Percentiles rank a stretch among this genome's conserved stretches.
phyloP scores from a whole-genome alignment of 2,329 filamentous ascomycete species.

The Paecilomyces dactylethromorphus region DNA sequence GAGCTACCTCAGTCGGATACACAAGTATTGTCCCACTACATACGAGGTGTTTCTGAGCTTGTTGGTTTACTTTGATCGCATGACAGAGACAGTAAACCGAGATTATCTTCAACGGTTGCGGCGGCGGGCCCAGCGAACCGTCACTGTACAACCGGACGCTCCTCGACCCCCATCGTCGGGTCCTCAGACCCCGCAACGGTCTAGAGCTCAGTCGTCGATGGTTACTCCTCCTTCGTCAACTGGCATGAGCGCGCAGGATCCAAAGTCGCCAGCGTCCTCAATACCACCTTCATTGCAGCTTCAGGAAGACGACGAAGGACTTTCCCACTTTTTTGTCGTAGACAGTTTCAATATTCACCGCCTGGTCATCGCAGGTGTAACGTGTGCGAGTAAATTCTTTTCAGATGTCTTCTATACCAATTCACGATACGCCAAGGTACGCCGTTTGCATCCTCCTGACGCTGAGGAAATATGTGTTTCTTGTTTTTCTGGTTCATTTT shows the following conservation, averaged over 20 bases:
- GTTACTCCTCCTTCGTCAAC: constrained; percentile 32
- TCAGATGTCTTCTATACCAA: constrained; percentile 99
- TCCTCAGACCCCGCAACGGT: constrained; percentile 11
- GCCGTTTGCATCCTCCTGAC: constrained; percentile 16
- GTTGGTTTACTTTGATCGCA: constrained; percentile 95
- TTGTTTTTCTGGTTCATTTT: not conserved
- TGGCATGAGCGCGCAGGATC: constrained; percentile 27
- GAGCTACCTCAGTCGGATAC: constrained; percentile 90
- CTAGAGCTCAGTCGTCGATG: constrained; percentile 16
- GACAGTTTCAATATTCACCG: constrained; percentile 99
- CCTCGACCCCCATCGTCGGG: constrained; percentile 13
- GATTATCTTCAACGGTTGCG: constrained; percentile 60
- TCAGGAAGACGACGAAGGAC: constrained; percentile 43
- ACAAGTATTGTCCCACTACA: constrained; percentile 97
- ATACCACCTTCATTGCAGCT: constrained; percentile 26
- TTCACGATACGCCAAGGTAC: constrained; percentile 96
- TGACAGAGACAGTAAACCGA: constrained; percentile 93
- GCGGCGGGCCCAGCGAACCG: constrained; percentile 15
- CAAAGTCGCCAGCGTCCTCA: constrained; percentile 21
- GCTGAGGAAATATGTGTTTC: not conserved
- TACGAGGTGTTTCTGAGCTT: constrained; percentile 96
- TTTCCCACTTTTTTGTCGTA: constrained; percentile 79
- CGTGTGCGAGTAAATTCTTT: constrained; percentile 98
- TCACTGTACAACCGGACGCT: constrained; percentile 8
- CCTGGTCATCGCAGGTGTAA: constrained; percentile 92